phyloP scores from a whole-genome alignment of 1,284 basidiomycete species.

The Trichosporon coremiiforme region DNA sequence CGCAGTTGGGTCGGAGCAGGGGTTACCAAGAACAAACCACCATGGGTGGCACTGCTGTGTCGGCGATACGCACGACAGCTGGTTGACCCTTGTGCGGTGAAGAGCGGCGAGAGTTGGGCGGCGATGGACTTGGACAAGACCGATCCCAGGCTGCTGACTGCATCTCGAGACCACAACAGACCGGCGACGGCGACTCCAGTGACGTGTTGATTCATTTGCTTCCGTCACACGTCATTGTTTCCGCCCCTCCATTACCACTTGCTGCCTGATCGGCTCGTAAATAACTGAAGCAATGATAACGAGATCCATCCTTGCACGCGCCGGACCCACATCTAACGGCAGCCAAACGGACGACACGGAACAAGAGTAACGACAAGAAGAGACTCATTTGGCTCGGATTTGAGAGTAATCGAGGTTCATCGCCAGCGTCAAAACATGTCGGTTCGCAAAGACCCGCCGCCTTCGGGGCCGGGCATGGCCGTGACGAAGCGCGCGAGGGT shows the following conservation, averaged over 20 bases:
- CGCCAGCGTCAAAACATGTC: conserved; percentile 37
- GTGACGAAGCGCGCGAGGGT: conserved; percentile 55
- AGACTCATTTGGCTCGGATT: neutral
- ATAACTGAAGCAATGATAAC: neutral
- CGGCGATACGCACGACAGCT: conserved; percentile 18
- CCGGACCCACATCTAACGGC: neutral
- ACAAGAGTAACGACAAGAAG: neutral
- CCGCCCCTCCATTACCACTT: neutral
- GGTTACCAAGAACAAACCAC: conserved; percentile 10
- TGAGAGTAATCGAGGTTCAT: neutral
- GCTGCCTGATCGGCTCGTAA: neutral
- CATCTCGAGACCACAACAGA: conserved; percentile 14
- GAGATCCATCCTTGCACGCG: neutral
- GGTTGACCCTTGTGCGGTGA: conserved; percentile 2
- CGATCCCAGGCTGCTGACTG: conserved; percentile 6
- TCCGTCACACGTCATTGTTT: conserved; percentile 14
- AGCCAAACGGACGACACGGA: neutral
- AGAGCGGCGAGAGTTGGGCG: conserved; percentile 16
- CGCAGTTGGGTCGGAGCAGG: neutral
- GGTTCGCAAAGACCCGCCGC: conserved; percentile 53
- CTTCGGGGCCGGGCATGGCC: conserved; percentile 48
- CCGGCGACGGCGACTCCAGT: conserved; percentile 8
- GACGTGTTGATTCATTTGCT: conserved; percentile 13
- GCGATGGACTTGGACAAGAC: conserved; percentile 6
- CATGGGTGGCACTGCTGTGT: conserved; percentile 20